Evolutionary conservation across 257 asterid genomes (phyloP).

Genomic region (Primulina huaijiensis): DNA sequence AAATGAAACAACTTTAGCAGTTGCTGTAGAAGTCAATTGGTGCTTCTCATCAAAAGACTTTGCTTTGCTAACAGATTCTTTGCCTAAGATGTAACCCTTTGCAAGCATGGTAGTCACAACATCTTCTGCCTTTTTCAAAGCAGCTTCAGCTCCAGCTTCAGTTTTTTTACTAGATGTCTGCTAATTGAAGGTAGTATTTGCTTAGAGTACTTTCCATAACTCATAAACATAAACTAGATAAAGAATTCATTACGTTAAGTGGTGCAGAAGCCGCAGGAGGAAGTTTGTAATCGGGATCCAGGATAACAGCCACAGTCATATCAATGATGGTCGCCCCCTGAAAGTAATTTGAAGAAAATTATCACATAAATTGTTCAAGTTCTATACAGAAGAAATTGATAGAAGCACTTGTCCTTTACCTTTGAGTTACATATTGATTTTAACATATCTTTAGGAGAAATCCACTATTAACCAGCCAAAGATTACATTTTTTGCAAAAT

Average conservation of each 20-base stretch:
- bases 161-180: conserved; percentile 44
- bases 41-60: conserved; percentile 81
- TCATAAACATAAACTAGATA: conserved; percentile 5
- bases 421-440: not conserved
- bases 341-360: conserved; percentile 14
- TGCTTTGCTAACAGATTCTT: conserved; percentile 75
- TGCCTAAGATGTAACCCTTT: conserved; percentile 79
- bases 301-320: conserved; percentile 61
- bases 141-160: conserved; percentile 54
- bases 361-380: not conserved
- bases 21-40: conserved; percentile 77
- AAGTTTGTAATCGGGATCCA: conserved; percentile 70
- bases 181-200: conserved; percentile 23
- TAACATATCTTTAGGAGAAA: conserved; percentile 7
- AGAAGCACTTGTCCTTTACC: not conserved
- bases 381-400: not conserved
- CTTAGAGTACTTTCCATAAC: conserved; percentile 19
- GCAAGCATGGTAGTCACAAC: conserved; percentile 89
- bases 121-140: conserved; percentile 86
- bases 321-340: conserved; percentile 97
- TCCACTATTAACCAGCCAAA: not conserved
- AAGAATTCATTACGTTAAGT: conserved; percentile 35
- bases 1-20: conserved; percentile 67
- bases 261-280: conserved; percentile 71
- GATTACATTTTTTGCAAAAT: not conserved